Conservation (phyloP, 2,329 filamentous ascomycete species). For the Colletotrichum shisoi region DNA sequence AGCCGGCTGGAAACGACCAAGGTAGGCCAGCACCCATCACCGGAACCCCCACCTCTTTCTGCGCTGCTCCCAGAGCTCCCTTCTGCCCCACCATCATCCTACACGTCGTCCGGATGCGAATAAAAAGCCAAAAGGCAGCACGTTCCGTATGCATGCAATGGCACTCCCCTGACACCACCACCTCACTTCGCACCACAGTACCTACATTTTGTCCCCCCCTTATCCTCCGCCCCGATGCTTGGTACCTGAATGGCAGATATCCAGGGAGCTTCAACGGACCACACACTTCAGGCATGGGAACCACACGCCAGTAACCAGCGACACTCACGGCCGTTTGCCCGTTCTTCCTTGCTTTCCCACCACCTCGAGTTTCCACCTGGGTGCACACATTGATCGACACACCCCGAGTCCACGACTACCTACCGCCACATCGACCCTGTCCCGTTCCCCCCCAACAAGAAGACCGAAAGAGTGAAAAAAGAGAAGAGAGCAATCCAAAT, state of each 20-base stretch:
- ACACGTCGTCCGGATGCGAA: constrained; percentile 34
- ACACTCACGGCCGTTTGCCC: background rate
- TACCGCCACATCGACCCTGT: background rate
- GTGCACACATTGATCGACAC: background rate
- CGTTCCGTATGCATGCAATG: constrained; percentile 17
- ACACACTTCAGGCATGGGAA: constrained; percentile 21
- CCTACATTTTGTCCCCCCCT: background rate
- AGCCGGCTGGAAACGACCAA: background rate
- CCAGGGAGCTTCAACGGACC: constrained; percentile 4
- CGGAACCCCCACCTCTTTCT: too few species aligned
- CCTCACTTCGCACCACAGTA: background rate
- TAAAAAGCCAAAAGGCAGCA: background rate
- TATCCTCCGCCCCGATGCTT: constrained; percentile 4
- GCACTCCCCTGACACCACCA: background rate
- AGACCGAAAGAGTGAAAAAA: background rate
- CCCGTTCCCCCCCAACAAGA: background rate
- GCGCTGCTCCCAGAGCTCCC: background rate
- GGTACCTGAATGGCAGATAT: constrained; percentile 38
- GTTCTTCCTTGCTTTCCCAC: background rate
- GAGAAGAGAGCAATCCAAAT: background rate
- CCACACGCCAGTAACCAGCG: background rate
- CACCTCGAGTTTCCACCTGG: background rate
- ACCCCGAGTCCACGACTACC: background rate
- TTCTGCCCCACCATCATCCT: constrained; percentile 23
- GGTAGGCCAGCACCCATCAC: too few species aligned